Conservation (phyloP, 2,329 filamentous ascomycete species). For the Talaromyces marneffei region DNA sequence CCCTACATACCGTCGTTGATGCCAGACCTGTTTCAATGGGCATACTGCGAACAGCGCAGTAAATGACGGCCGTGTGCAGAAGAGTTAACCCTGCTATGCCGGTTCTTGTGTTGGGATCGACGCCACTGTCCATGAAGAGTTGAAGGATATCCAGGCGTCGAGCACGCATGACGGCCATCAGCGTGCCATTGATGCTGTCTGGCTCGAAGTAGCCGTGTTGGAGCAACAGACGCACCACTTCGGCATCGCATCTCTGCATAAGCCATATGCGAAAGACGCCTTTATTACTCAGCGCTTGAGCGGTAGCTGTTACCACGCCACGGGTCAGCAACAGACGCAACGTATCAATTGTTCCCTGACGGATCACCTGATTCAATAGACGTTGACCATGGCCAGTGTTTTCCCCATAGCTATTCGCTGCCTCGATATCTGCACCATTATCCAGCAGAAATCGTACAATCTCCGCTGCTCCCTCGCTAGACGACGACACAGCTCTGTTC, state of each 20-base stretch:
- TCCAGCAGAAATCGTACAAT: neutral
- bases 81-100: neutral
- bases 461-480: neutral
- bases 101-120: neutral
- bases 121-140: neutral
- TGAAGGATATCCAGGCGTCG: neutral
- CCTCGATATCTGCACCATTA: neutral
- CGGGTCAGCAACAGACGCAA: neutral
- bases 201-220: neutral
- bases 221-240: neutral
- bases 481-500: neutral
- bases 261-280: neutral
- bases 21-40: too few relatives aligned
- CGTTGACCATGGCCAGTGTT: neutral
- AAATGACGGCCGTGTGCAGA: neutral
- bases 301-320: neutral
- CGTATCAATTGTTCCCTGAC: neutral
- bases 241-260: neutral
- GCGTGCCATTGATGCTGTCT: neutral
- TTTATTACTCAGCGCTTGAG: neutral
- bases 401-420: neutral
- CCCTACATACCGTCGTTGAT: too few relatives aligned
- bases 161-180: neutral
- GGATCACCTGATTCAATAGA: neutral
- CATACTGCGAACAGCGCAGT: too few relatives aligned